These are phyloP conservation scores for Kwoniella newhampshirensis DNA, from an alignment of 768 basidiomycete species.

Conservation along the genomic window DNA sequence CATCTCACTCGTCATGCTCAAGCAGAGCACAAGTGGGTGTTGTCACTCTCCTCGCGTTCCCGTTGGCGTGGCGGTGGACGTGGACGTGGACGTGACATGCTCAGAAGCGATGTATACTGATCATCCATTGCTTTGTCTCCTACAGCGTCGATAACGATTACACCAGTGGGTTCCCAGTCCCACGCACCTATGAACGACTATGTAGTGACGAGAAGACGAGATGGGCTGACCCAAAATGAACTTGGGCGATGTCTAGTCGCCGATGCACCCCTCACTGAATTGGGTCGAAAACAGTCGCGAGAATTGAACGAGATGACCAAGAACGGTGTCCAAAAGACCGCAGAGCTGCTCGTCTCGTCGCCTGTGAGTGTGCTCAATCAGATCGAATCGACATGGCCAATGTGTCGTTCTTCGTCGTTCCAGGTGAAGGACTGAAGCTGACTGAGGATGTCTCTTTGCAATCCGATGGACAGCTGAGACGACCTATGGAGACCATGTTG, in stretches of 20 bases:
- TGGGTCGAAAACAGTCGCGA: slow-evolving; percentile 44
- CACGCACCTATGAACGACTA: slow-evolving; percentile 1
- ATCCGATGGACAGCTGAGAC: slow-evolving; percentile 24
- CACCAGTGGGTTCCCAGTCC: slow-evolving; percentile 28
- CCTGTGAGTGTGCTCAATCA: slow-evolving; percentile 23
- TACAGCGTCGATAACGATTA: slow-evolving; percentile 48
- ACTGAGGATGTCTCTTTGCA: not conserved
- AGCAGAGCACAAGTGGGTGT: slow-evolving; percentile 48
- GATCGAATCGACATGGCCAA: too few species aligned
- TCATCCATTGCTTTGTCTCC: not conserved
- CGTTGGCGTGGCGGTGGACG: not conserved
- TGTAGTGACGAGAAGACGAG: slow-evolving; percentile 5
- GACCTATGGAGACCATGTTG: slow-evolving; percentile 48
- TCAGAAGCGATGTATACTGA: slow-evolving; percentile 3
- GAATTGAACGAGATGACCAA: slow-evolving; percentile 44
- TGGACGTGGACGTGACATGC: not conserved
- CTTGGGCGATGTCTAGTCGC: slow-evolving; percentile 23
- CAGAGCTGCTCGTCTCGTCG: slow-evolving; percentile 46
- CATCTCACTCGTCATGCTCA: slow-evolving; percentile 48
- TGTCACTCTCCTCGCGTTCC: not conserved
- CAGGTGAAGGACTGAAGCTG: too few species aligned
- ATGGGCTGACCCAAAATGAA: not conserved
- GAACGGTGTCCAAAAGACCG: slow-evolving; percentile 39
- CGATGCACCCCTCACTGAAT: slow-evolving; percentile 49
- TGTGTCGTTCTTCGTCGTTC: too few species aligned